Evolutionary conservation across 345 rosid species (phyloP), one percentile per base, ranked within the genome.

Genomic region (Rubroshorea leprosula): DNA sequence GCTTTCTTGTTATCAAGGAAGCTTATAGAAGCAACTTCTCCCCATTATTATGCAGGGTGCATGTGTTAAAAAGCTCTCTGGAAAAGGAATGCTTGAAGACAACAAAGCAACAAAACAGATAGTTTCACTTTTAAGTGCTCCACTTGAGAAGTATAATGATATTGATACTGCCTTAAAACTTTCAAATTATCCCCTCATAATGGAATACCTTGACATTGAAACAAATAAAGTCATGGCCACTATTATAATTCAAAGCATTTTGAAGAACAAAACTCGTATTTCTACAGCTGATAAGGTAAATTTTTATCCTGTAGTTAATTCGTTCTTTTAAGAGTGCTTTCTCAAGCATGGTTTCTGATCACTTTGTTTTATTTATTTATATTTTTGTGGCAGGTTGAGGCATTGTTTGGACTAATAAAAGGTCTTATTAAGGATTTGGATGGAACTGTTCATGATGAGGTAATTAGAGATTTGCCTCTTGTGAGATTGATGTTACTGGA

Each of bases 91-190:
- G 83, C 71, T 85, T 71, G 78, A 85, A 59, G 97, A 90, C 73
- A 80, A 66, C 68, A 83, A 72, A 78, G 90, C 97, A 20, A 85
- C 94, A 17, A 93, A 90, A 75, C 97, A 90, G 79, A 82, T 87
- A 65, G 95, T 93, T 68, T 76, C 97, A n/a, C 92, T 93, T 64
- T 85, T 90, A 70, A 93, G 96, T 83, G 92, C 97, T 67, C 99
- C 99, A 29, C 64, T 93, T 29, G 99, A 93, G 76, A 93, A 93
- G 71, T 93, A 93, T 61, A 93, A 90, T 69, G 87, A 87, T 70
- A 78, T 93, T 71, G 96, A 87, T 69, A 90, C 77, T 54, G 89
- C 91, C 27, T 75, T 90, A 79, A 90, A 90, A 78, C 85, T 93
- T 68, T 80, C 89, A 29, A 93, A 93, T 62, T 93, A 93, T 77